Percentiles rank a stretch among this genome's conserved stretches.
Evolutionary conservation across 257 asterid genomes (phyloP).

Genomic region (Nicotiana otophora): DNA sequence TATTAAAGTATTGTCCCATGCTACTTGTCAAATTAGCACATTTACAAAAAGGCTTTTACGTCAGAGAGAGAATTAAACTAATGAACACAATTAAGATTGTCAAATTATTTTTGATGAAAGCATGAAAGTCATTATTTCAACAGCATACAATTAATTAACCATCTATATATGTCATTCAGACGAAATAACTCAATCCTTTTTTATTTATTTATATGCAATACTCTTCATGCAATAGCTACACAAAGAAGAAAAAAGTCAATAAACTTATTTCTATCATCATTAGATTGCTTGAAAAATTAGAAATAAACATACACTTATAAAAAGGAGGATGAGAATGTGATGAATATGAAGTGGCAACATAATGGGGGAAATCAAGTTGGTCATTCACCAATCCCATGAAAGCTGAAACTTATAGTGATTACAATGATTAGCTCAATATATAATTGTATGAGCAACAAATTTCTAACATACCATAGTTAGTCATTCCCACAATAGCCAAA

Average conservation of each 20-base stretch:
- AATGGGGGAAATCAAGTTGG: slow-evolving; percentile 25
- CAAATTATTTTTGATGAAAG: neutral
- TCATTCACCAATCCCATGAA: slow-evolving; percentile 58
- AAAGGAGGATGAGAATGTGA: neutral
- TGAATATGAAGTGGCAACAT: slow-evolving; percentile 10
- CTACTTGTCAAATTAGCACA: neutral
- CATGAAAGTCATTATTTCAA: too few species aligned
- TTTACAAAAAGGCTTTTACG: neutral
- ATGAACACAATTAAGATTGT: neutral
- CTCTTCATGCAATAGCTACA: too few species aligned
- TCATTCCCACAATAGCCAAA: slow-evolving; percentile 20
- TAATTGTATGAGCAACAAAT: neutral
- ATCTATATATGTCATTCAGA: too few species aligned
- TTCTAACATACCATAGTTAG: slow-evolving; percentile 9
- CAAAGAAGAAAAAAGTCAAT: neutral
- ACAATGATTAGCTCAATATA: slow-evolving; percentile 52
- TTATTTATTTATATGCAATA: too few species aligned
- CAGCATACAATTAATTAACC: too few species aligned
- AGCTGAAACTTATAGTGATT: slow-evolving; percentile 43
- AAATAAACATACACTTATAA: neutral
- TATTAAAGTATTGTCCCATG: neutral
- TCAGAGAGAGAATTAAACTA: neutral
- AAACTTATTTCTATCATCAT: neutral
- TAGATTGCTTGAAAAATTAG: neutral
- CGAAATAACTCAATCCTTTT: too few species aligned